Base-by-base conservation (phyloP, 2,329 filamentous ascomycete genomes). In the Diaporthe ampelina region DNA sequence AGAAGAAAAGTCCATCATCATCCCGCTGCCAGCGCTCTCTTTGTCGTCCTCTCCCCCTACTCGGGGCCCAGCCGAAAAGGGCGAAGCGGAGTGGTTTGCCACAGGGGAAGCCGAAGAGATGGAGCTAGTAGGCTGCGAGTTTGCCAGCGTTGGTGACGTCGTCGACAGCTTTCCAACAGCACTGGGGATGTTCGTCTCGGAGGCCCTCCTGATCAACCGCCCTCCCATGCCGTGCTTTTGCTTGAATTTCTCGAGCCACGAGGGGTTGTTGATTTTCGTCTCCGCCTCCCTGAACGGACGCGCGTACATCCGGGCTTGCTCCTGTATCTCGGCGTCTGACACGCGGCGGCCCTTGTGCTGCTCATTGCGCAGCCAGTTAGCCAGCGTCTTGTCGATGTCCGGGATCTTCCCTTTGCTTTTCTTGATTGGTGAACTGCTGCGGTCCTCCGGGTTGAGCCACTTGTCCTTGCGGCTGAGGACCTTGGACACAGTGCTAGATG, bases 171-270 rank as follows among this genome's bases (percentile, higher is more conserved):
- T 88, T 3, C 54, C 54, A 32, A 89, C 89, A 74, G 88, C 90
- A 78, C 94, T 93, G 0, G 91, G 89, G 71, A 95, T 93, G 81
- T 94, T 95, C 50, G 91, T 89, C 81, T 92, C 91, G 4, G 90
- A 92, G 9, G 90, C 90, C 72, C 91, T 85, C 58, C 91, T 85
- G 76, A 87, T 85, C 50, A 91, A 79, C 75, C 85, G 88, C 21
- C 84, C 86, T 21, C 79, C 85, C 72, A 91, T 85, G 40, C 84
- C 91, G 81, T 97, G 93, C 85, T 96, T 98, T 81, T 95, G 91
- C 86, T 98, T 98, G 87, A 98, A 98, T 81, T 97, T 97, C 80
- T 98, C 95, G 45, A 98, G 88, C 95, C 96, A 98, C 78, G 88
- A 92, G 40, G 91, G 87, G 78, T 91, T 97, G 77, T 94, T 90